Percentiles rank a stretch among this genome's conserved stretches.
phyloP scores from a whole-genome alignment of 75 land plant genomes.

The Adiantum capillusveneris region DNA sequence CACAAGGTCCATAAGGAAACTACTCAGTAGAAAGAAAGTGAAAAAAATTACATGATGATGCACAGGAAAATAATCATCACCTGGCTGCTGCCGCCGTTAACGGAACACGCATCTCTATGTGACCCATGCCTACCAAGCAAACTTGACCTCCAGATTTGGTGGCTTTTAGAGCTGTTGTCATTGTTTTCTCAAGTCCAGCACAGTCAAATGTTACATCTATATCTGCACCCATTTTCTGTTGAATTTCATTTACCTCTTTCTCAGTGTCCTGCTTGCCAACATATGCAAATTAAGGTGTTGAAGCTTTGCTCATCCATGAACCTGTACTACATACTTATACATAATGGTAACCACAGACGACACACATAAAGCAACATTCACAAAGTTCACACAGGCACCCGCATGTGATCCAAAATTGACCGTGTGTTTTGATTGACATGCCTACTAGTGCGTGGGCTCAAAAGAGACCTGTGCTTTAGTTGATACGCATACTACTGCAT shows the following conservation, averaged over 20 bases:
- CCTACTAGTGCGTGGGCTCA: no score
- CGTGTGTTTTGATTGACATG: no score
- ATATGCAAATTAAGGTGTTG: not conserved
- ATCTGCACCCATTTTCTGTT: conserved; percentile 47
- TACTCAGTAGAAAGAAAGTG: not conserved
- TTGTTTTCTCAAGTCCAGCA: conserved; percentile 77
- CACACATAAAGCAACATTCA: not conserved
- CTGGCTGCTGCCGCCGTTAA: conserved; percentile 77
- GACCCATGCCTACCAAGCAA: conserved; percentile 87
- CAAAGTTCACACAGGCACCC: not conserved
- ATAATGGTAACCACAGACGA: not conserved
- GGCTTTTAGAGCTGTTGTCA: conserved; percentile 77
- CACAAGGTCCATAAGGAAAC: not conserved
- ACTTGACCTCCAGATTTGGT: conserved; percentile 78
- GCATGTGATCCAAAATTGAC: no score
- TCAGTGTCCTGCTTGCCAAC: conserved; percentile 58
- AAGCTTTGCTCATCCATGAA: not conserved
- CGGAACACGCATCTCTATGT: conserved; percentile 66
- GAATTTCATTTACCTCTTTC: conserved; percentile 47
- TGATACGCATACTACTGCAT: conserved; percentile 46
- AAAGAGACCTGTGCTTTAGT: conserved; percentile 52
- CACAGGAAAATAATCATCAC: conserved; percentile 15
- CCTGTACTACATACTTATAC: not conserved
- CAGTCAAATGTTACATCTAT: conserved; percentile 79
- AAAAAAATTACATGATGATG: no score